Evolutionary conservation across 805 yeast genomes (phyloP).

Genomic region (Kodamaea jinghongensis): DNA sequence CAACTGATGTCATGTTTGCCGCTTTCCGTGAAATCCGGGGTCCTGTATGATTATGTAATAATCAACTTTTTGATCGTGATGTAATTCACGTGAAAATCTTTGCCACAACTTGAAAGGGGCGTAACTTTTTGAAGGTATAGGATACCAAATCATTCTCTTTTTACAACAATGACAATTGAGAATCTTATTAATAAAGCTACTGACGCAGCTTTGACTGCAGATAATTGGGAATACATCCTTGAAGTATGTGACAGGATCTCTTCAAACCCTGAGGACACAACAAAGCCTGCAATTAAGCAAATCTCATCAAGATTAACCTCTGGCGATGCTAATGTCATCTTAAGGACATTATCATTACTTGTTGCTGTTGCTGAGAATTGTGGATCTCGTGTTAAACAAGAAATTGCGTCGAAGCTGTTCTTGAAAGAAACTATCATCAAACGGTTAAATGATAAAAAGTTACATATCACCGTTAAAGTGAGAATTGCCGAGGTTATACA

Average conservation of each 20-base stretch:
- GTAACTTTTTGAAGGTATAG: neutral
- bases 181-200: slow-evolving; percentile 32
- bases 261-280: slow-evolving; percentile 34
- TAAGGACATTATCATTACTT: slow-evolving; percentile 35
- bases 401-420: slow-evolving; percentile 38
- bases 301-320: slow-evolving; percentile 23
- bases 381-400: slow-evolving; percentile 45
- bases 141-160: neutral
- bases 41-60: no score
- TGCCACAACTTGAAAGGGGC: neutral
- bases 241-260: slow-evolving; percentile 42
- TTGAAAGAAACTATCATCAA: slow-evolving; percentile 31
- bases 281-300: slow-evolving; percentile 29
- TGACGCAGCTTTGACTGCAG: slow-evolving; percentile 39
- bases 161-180: slow-evolving; percentile 8
- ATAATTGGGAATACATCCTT: slow-evolving; percentile 44
- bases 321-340: slow-evolving; percentile 41
- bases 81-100: neutral
- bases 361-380: slow-evolving; percentile 44
- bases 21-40: no score
- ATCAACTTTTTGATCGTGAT: no score
- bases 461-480: slow-evolving; percentile 67
- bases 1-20: no score
- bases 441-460: slow-evolving; percentile 50
- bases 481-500: slow-evolving; percentile 64